A percentile compares a stretch with the other conserved stretches of the same genome.
These are phyloP conservation scores for Primulina eburnea DNA, from an alignment of 257 asterid genomes.

Conservation along the genomic window DNA sequence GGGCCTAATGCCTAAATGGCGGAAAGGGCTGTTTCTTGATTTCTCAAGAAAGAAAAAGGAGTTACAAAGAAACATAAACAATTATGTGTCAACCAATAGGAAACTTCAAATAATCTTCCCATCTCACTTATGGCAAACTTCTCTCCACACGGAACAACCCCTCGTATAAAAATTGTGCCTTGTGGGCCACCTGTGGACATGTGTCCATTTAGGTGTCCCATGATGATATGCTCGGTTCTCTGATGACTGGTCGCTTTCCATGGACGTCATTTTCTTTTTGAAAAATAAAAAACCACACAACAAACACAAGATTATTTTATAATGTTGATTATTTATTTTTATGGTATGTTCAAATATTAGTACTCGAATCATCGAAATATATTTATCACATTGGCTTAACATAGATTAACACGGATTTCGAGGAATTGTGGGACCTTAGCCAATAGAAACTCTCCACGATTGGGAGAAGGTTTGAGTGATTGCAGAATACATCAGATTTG, in stretches of 20 bases:
- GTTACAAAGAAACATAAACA: constrained; percentile 18
- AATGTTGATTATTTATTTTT: too few species aligned
- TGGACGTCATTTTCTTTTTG: constrained; percentile 32
- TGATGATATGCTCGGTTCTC: constrained; percentile 21
- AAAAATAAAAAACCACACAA: background rate
- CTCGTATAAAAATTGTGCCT: constrained; percentile 19
- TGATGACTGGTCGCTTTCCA: constrained; percentile 38
- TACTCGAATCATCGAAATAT: too few species aligned
- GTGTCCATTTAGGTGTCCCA: constrained; percentile 47
- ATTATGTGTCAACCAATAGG: constrained; percentile 35
- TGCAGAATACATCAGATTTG: background rate
- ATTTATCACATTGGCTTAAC: too few species aligned
- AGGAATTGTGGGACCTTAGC: constrained; percentile 22
- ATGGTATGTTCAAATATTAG: too few species aligned
- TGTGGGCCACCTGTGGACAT: constrained; percentile 42
- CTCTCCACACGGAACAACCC: constrained; percentile 25
- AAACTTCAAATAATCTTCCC: constrained; percentile 27
- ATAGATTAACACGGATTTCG: background rate
- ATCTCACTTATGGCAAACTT: constrained; percentile 12
- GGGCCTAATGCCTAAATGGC: constrained; percentile 30
- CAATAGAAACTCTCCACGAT: constrained; percentile 39
- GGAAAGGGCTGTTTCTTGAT: constrained; percentile 4
- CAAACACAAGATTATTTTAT: background rate
- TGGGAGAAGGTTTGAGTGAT: background rate
- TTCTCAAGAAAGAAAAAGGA: constrained; percentile 11